Percentiles rank a stretch among this genome's conserved stretches.
Evolutionary conservation across 139 green algal genomes (phyloP).

Genomic region (Marvania coccoides): DNA sequence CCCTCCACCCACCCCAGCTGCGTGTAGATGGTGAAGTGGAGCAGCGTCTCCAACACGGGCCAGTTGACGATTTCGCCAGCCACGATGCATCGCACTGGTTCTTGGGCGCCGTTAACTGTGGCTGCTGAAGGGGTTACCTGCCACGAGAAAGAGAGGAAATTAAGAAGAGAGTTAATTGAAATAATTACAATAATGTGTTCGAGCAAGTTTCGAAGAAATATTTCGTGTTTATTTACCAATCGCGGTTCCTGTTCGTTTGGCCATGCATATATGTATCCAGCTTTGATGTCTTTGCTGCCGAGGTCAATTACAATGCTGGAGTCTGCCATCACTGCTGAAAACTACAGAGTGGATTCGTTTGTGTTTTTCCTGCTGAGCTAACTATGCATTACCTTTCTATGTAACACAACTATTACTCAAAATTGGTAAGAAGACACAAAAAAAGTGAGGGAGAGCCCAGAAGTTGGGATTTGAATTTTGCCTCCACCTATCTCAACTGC

Average conservation of each 20-base stretch:
- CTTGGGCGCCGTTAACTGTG: background rate
- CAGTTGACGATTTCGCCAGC: slow-evolving; percentile 43
- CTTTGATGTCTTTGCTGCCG: slow-evolving; percentile 3
- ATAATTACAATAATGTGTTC: background rate
- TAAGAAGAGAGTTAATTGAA: background rate
- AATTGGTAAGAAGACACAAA: background rate
- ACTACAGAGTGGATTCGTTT: background rate
- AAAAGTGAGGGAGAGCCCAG: no score
- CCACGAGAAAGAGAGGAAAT: background rate
- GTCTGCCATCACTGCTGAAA: background rate
- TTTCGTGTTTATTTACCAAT: slow-evolving; percentile 2
- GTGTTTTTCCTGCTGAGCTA: background rate
- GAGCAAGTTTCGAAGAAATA: background rate
- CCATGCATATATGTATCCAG: slow-evolving; percentile 4
- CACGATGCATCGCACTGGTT: background rate
- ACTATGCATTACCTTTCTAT: background rate
- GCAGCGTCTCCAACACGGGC: slow-evolving; percentile 58
- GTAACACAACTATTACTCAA: background rate
- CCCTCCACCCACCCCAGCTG: slow-evolving; percentile 61
- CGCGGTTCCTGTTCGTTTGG: slow-evolving; percentile 2
- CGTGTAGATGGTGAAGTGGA: slow-evolving; percentile 61
- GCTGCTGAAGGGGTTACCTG: slow-evolving; percentile 7
- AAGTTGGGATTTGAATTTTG: no score
- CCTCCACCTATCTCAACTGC: no score
- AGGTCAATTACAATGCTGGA: slow-evolving; percentile 1